Evolutionary conservation across 345 rosid species (phyloP).

Genomic region (Citrus trifoliata): DNA sequence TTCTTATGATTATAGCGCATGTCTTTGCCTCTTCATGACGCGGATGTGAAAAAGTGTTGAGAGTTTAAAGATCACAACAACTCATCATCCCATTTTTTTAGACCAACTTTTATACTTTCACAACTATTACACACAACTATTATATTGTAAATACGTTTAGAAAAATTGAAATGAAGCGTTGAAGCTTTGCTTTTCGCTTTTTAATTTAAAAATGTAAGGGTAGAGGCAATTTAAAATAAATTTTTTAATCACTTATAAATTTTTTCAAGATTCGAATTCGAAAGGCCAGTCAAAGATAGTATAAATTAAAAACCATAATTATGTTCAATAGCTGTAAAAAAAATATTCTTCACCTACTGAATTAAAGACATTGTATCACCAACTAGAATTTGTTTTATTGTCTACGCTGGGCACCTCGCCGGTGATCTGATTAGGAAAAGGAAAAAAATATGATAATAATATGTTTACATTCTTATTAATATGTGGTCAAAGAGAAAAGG

Average conservation of each 20-base stretch:
- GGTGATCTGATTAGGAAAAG: too few relatives aligned
- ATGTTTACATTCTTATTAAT: too few relatives aligned
- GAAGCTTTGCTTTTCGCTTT: too few relatives aligned
- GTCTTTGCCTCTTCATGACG: neutral
- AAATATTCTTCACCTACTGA: neutral
- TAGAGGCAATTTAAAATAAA: fast-evolving
- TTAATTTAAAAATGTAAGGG: too few relatives aligned
- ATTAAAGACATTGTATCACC: neutral
- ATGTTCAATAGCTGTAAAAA: neutral
- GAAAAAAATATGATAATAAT: neutral
- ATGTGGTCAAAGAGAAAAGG: neutral
- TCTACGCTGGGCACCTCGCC: neutral
- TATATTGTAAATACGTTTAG: neutral
- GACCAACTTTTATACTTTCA: neutral
- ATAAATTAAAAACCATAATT: too few relatives aligned
- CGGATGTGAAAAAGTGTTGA: neutral
- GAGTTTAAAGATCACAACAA: neutral
- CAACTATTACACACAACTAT: neutral
- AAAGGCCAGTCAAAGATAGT: too few relatives aligned
- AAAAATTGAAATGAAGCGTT: too few relatives aligned
- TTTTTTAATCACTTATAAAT: too few relatives aligned
- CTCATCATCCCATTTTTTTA: neutral
- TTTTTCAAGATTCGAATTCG: fast-evolving
- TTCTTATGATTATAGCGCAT: neutral
- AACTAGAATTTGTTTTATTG: neutral